A percentile compares a stretch with the other conserved stretches of the same genome.
phyloP scores from a whole-genome alignment of 2,329 filamentous ascomycete genomes.

The Acrocalymma vagum region DNA sequence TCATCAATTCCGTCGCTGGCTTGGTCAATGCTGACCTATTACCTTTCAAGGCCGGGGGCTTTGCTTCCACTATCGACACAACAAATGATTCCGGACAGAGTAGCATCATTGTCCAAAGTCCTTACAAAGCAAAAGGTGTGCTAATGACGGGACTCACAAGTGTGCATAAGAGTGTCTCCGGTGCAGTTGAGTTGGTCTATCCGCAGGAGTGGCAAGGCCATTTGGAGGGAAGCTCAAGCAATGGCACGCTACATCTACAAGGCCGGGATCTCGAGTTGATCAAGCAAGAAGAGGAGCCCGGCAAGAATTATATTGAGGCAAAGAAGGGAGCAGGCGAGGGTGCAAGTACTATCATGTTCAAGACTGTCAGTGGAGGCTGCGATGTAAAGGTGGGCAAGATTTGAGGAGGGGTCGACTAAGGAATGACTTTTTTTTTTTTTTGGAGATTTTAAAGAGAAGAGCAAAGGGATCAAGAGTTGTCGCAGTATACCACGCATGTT shows the following conservation, averaged over 20 bases:
- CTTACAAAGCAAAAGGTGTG: constrained; percentile 37
- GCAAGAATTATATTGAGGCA: constrained; percentile 46
- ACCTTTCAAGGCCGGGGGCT: constrained; percentile 41
- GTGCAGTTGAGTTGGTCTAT: constrained; percentile 47
- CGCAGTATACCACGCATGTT: too few relatives aligned
- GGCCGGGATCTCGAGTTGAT: constrained; percentile 49
- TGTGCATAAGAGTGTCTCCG: constrained; percentile 46
- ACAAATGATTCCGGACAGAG: constrained; percentile 46
- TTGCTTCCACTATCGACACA: constrained; percentile 41
- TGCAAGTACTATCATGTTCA: constrained; percentile 42
- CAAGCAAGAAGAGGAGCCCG: constrained; percentile 32
- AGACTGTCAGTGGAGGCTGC: constrained; percentile 40
- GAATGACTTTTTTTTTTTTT: too few relatives aligned
- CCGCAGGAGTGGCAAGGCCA: constrained; percentile 53
- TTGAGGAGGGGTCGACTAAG: constrained; percentile 12
- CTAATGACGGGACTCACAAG: constrained; percentile 39
- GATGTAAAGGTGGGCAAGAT: constrained; percentile 42
- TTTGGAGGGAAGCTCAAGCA: constrained; percentile 46
- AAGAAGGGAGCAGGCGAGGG: constrained; percentile 51
- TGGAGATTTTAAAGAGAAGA: too few relatives aligned
- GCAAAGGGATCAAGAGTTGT: too few relatives aligned
- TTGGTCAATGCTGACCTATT: constrained; percentile 47
- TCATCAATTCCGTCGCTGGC: constrained; percentile 47
- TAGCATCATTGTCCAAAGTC: constrained; percentile 38
- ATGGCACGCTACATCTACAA: constrained; percentile 47